Percentiles rank a stretch among this genome's conserved stretches.
Conservation (phyloP, 306 rosid species). For the Fragaria vesca region DNA sequence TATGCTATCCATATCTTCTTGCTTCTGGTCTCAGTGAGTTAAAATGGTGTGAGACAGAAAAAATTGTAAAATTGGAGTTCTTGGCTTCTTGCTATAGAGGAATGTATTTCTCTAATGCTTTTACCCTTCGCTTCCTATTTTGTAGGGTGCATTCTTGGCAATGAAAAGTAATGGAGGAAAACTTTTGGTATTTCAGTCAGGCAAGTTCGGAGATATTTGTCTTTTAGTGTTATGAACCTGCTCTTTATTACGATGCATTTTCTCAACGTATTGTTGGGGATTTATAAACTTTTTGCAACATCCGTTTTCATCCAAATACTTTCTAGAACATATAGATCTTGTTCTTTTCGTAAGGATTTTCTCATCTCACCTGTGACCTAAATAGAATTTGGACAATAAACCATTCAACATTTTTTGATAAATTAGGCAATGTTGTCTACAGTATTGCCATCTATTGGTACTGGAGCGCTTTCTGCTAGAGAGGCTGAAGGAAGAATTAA, state of each 20-base stretch:
- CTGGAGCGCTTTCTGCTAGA: slow-evolving; percentile 84
- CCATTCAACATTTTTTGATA: slow-evolving; percentile 23
- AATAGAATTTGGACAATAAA: neutral
- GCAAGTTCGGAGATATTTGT: slow-evolving; percentile 42
- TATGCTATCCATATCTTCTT: slow-evolving; percentile 27
- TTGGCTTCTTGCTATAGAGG: neutral
- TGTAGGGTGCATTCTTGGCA: slow-evolving; percentile 90
- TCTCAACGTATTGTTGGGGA: neutral
- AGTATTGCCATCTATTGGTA: slow-evolving; percentile 94
- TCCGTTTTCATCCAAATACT: neutral
- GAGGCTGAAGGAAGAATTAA: slow-evolving; percentile 98
- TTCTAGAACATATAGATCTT: neutral
- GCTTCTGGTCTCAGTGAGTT: neutral
- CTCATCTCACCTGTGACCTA: neutral
- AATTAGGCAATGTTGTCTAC: slow-evolving; percentile 33
- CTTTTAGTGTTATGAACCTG: neutral
- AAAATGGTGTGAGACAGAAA: neutral
- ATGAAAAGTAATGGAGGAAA: slow-evolving; percentile 94
- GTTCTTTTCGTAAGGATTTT: neutral
- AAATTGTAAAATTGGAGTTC: neutral
- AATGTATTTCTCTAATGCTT: slow-evolving; percentile 5
- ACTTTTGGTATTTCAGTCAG: slow-evolving; percentile 93
- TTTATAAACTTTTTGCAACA: neutral
- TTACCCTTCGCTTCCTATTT: slow-evolving; percentile 4
- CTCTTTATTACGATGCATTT: neutral